These are phyloP conservation scores for Blastobotrys apis DNA, from an alignment of 1,139 yeast genomes.

Conservation along the genomic window DNA sequence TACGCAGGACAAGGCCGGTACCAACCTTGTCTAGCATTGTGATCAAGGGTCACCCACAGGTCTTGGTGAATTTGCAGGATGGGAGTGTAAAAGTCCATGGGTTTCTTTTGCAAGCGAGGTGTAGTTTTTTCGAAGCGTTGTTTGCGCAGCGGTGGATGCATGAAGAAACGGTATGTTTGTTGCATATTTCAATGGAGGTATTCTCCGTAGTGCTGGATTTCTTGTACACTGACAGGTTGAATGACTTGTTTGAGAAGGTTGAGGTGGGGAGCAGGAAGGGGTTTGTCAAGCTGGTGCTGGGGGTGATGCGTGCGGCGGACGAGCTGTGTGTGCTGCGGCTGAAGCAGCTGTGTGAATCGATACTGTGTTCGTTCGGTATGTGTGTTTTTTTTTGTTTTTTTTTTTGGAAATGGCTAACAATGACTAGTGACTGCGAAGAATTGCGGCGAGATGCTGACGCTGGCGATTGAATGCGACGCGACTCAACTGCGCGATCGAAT, in stretches of 20 bases:
- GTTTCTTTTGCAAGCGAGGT: slow-evolving; percentile 49
- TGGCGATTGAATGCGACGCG: slow-evolving; percentile 52
- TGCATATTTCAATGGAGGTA: slow-evolving; percentile 41
- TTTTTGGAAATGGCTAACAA: slow-evolving; percentile 1
- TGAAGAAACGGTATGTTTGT: slow-evolving; percentile 2
- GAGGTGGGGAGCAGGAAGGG: slow-evolving; percentile 36
- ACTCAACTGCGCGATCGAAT: slow-evolving; percentile 55
- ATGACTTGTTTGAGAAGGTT: slow-evolving; percentile 42
- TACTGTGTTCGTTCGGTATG: slow-evolving; percentile 50
- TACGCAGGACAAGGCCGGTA: slow-evolving; percentile 18
- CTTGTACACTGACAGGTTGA: slow-evolving; percentile 53
- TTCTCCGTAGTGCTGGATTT: slow-evolving; percentile 52
- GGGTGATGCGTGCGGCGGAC: slow-evolving; percentile 59
- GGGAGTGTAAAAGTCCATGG: slow-evolving; percentile 46
- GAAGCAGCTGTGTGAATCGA: slow-evolving; percentile 57
- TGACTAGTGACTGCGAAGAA: slow-evolving; percentile 49
- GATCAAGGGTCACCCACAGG: slow-evolving; percentile 28
- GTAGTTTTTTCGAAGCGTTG: slow-evolving; percentile 60
- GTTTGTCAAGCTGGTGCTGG: slow-evolving; percentile 54
- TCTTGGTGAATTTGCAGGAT: slow-evolving; percentile 40
- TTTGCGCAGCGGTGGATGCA: slow-evolving; percentile 53
- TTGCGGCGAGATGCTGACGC: slow-evolving; percentile 52
- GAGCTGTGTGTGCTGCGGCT: slow-evolving; percentile 58
- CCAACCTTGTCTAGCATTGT: slow-evolving; percentile 14
- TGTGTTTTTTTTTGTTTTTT: slow-evolving; percentile 14